Base-by-base conservation (phyloP, 2,329 filamentous ascomycete genomes). In the Pseudogymnoascus sp. region DNA sequence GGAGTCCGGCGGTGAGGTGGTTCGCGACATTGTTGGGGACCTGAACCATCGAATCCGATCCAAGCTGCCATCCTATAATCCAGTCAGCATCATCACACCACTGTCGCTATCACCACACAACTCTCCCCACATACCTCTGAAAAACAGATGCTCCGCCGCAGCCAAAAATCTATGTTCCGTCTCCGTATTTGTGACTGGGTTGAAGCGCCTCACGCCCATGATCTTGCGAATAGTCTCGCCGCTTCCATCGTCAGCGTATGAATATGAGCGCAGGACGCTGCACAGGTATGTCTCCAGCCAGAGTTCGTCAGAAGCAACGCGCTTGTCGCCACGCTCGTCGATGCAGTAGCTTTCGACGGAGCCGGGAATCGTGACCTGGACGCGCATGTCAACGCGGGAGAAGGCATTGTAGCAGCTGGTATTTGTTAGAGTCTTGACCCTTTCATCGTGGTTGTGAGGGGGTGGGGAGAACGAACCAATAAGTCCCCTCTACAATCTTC, bases 241-340 rank as follows among this genome's bases (percentile, higher is more conserved):
- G 63, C 90, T 95, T 50, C 93, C 93, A 75, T 97, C 90, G 73
- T 99, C 93, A 60, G 95, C 95, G 74, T 99, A 99, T 0, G 91
- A 93, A 76, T 97, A 99, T 65, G 95, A 93, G 70, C 95, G 85
- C 66, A 99, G 79, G 6, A 99, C 92, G 67, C 90, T 96, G 79
- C 95, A 99, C 2, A 99, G 84, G 72, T 97, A 99, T 59, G 95
- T 97, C 76, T 99, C 95, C 14, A 99, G 82, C 95, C 95, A 99
- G 40, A 99, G 82, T 34, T 93, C 90, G 68, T 99, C 95, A 0
- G 93, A 93, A 12, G 93, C 91, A 69, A 95, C 90, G 68, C 92
- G 86, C 79, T 96, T 96, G 75, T 97, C 93, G 68, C 95, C 95
- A 71, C 93, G 87, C 78, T 99, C 95, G 75, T 99, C 93, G 64